Base-by-base conservation (phyloP, 768 basidiomycete species). In the Tricholoma saponaceum region DNA sequence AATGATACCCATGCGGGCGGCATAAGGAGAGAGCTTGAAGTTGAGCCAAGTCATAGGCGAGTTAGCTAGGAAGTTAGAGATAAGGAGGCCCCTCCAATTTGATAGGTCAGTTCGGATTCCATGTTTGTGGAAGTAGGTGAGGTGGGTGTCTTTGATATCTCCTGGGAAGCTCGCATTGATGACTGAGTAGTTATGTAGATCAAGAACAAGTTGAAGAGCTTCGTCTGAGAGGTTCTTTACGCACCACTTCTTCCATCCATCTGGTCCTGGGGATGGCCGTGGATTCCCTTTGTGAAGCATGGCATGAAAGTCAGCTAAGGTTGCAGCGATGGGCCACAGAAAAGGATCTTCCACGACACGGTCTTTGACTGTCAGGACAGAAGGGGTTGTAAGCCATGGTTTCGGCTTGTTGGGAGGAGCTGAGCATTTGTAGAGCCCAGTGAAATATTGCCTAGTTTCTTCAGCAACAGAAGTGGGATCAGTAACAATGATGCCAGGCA, bases 311-410 rank as follows among this genome's bases (percentile, higher is more conserved):
- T 54, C 28, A 3, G 2, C n/a, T 1, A 58, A 32, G 3, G 9
- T 16, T 13, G 35, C 22, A 5, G 43, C 13, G 10, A 14, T 16
- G 4, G 53, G 53, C 57, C 57, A 58, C 8, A 10, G 8, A 28
- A 58, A 58, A 46, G 57, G 57, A 32, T 54, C 41, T 12, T 18
- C 25, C 16, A 3, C 3, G 3, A 14, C 35, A 37, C 13, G 35
- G 13, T 37, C 35, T 37, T 37, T 37, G 13, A 58, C 60, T 20
- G 37, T 12, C 0, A n/a, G 1, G 2, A 57, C 56, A 4, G 47
- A 57, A 9, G 58, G 63, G 0, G 68, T 64, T 0, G 44, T 56
- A 23, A 71, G 22, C 69, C 67, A 72, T 3, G 66, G 68, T 32
- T 71, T 71, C 0, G 47, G 41, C n/a, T 58, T 56, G 9, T 41